These are phyloP conservation scores for Tephrocybe rancida DNA, from an alignment of 768 basidiomycete species.

Conservation along the genomic window DNA sequence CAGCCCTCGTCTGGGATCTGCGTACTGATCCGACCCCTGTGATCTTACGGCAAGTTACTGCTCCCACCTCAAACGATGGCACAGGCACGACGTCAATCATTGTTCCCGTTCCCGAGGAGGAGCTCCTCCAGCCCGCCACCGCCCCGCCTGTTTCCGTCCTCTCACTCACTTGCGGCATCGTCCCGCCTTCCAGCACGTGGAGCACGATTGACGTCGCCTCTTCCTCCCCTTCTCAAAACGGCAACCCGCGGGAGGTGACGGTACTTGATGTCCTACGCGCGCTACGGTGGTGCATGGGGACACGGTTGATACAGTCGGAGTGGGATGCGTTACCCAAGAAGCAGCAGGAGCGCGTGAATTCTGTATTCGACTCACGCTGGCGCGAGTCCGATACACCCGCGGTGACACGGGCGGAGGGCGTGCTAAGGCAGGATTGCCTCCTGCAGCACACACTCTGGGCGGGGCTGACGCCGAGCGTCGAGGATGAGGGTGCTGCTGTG, in stretches of 20 bases:
- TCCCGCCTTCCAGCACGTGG: constrained; percentile 46
- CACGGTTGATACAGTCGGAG: constrained; percentile 39
- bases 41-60: constrained; percentile 26
- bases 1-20: constrained; percentile 50
- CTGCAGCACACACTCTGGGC: constrained; percentile 51
- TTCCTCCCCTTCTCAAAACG: constrained; percentile 13
- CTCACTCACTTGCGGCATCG: constrained; percentile 46
- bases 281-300: constrained; percentile 41
- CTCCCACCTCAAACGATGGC: not conserved
- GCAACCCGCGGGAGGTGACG: constrained; percentile 37
- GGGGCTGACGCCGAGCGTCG: constrained; percentile 46
- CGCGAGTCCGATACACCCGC: constrained; percentile 35
- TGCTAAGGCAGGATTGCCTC: constrained; percentile 52
- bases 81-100: constrained; percentile 8
- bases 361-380: constrained; percentile 49
- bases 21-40: constrained; percentile 36
- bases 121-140: constrained; percentile 45
- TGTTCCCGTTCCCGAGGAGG: constrained; percentile 29
- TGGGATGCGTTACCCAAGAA: constrained; percentile 44
- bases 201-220: constrained; percentile 41
- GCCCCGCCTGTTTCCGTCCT: constrained; percentile 39
- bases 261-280: constrained; percentile 51
- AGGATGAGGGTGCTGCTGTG: constrained; percentile 40
- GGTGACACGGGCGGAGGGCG: constrained; percentile 38
- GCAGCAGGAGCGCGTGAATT: constrained; percentile 43